These are phyloP conservation scores for Myxozyma udenii DNA, from an alignment of 805 yeast species.

Conservation along the genomic window DNA sequence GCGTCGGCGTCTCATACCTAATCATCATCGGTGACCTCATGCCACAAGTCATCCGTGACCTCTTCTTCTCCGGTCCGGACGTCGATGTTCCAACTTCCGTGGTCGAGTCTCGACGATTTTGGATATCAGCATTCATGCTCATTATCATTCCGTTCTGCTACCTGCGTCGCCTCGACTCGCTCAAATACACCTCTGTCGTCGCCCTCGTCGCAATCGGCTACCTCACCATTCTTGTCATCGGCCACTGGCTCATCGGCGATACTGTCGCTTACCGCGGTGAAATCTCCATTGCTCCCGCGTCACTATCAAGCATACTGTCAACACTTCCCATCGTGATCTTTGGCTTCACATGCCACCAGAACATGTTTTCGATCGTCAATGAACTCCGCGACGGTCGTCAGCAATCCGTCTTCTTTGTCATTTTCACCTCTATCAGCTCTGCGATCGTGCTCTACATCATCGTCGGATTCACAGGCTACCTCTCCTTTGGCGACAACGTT, in stretches of 20 bases:
- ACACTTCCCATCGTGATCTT: conserved; percentile 89
- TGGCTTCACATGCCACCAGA: conserved; percentile 95
- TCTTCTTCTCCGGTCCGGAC: conserved; percentile 17
- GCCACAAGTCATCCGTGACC: conserved; percentile 49
- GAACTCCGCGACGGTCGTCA: conserved; percentile 63
- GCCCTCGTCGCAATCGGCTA: conserved; percentile 81
- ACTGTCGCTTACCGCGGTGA: conserved; percentile 51
- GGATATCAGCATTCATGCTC: conserved; percentile 49
- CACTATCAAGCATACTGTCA: conserved; percentile 49
- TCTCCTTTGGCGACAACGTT: conserved; percentile 80
- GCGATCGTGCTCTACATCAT: conserved; percentile 62
- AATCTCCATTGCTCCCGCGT: conserved; percentile 50
- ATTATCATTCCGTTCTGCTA: conserved; percentile 64
- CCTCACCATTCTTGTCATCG: conserved; percentile 65
- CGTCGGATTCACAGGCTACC: conserved; percentile 80
- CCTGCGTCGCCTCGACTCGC: conserved; percentile 70
- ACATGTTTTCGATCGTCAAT: conserved; percentile 84
- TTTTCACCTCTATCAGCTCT: conserved; percentile 52
- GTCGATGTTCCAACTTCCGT: conserved; percentile 6
- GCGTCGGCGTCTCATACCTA: conserved; percentile 71
- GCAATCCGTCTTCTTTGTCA: conserved; percentile 47
- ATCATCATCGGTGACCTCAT: conserved; percentile 72
- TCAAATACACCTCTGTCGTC: conserved; percentile 78
- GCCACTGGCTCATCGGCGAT: conserved; percentile 63
- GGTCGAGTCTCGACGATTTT: conserved; percentile 41